phyloP scores from a whole-genome alignment of 257 asterid species.

The Hygrophila difformis region DNA sequence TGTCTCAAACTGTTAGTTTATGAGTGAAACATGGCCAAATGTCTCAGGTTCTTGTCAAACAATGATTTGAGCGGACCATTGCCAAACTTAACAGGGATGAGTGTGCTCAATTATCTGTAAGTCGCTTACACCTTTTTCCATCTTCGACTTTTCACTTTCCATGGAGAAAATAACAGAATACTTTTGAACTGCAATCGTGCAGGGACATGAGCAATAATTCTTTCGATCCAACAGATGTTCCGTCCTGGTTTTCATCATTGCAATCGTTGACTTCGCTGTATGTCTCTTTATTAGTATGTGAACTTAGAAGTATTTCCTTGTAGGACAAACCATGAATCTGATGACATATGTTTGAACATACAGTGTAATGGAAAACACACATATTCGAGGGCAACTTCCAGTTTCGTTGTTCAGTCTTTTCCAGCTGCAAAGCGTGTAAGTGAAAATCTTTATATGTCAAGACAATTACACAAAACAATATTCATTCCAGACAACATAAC shows the following conservation, averaged over 20 bases:
- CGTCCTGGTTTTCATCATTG: slow-evolving; percentile 53
- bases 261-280: slow-evolving; percentile 67
- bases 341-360: slow-evolving; percentile 1
- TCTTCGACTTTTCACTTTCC: no score
- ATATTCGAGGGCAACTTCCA: slow-evolving; percentile 51
- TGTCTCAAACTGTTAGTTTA: no score
- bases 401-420: slow-evolving; percentile 37
- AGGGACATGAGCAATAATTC: slow-evolving; percentile 88
- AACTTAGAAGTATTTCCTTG: no score
- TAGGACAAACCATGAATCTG: background rate
- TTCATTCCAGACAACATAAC: no score
- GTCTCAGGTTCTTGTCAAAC: slow-evolving; percentile 61
- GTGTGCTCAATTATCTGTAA: slow-evolving; percentile 55
- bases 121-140: slow-evolving; percentile 15
- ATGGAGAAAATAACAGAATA: no score
- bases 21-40: background rate
- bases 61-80: slow-evolving; percentile 59
- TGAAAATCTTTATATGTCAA: no score
- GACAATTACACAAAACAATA: no score
- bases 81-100: slow-evolving; percentile 67
- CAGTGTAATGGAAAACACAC: slow-evolving; percentile 66
- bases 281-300: background rate
- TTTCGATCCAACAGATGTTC: slow-evolving; percentile 41
- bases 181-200: slow-evolving; percentile 18
- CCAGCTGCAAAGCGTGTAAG: slow-evolving; percentile 79